These are phyloP conservation scores for Phragmites australis DNA, from an alignment of 176 grass and related monocot species.

Conservation along the genomic window DNA sequence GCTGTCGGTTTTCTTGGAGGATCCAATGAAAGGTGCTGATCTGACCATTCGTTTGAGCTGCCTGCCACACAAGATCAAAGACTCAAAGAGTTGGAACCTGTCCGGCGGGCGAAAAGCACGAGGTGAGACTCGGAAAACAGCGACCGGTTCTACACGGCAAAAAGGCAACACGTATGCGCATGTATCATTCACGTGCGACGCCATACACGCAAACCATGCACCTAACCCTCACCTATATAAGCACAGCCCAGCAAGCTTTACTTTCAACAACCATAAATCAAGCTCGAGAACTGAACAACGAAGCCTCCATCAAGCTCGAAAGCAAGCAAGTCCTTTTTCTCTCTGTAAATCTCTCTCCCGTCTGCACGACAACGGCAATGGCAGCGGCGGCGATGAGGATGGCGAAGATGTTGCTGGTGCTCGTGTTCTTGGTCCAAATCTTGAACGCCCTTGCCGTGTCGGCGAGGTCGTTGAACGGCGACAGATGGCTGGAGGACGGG, in stretches of 20 bases:
- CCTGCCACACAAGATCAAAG: too few relatives aligned
- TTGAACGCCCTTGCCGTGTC: background rate
- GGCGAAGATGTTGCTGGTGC: background rate
- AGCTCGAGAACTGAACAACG: slow-evolving; percentile 10
- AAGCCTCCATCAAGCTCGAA: too few relatives aligned
- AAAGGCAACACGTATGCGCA: background rate
- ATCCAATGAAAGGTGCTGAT: too few relatives aligned
- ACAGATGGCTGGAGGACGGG: slow-evolving; percentile 18
- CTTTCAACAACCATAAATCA: background rate
- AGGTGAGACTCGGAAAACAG: slow-evolving; percentile 34
- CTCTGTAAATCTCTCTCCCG: background rate
- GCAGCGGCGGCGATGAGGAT: too few relatives aligned
- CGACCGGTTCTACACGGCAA: slow-evolving; percentile 38
- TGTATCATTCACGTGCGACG: background rate
- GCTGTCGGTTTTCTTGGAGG: too few relatives aligned
- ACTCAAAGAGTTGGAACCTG: slow-evolving; percentile 6
- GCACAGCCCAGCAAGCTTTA: background rate
- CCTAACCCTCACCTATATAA: slow-evolving; percentile 34
- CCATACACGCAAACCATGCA: background rate
- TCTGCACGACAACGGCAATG: background rate
- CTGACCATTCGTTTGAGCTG: too few relatives aligned
- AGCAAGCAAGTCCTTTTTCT: background rate
- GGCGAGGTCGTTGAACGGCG: slow-evolving; percentile 24
- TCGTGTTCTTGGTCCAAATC: background rate
- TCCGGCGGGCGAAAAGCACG: slow-evolving; percentile 16